Percentiles rank a stretch among this genome's conserved stretches.
Conservation (phyloP, 23 red algal species). For the Gracilaria gracilis region DNA sequence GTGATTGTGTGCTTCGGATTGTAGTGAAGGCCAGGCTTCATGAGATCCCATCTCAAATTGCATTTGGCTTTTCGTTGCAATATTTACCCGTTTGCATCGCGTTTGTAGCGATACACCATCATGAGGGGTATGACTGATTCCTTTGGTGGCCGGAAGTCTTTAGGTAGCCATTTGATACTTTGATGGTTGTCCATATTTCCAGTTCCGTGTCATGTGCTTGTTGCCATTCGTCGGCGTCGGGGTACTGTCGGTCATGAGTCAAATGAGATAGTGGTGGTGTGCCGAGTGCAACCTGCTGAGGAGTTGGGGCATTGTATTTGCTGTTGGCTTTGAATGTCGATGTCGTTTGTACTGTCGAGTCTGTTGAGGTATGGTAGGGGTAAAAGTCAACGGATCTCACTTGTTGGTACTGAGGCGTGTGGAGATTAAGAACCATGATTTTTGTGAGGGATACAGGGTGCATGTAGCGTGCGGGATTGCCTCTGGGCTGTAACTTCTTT, state of each 20-base stretch:
- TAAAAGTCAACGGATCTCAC: neutral
- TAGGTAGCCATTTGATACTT: neutral
- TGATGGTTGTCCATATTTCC: neutral
- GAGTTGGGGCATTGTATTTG: neutral
- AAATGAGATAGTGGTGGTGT: neutral
- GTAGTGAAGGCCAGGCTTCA: conserved; percentile 38
- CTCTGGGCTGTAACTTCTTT: neutral
- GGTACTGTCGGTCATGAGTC: neutral
- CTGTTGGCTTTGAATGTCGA: too few relatives aligned
- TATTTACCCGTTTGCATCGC: neutral
- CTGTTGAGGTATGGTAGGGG: neutral
- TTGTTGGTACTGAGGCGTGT: neutral
- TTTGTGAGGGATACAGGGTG: too few relatives aligned
- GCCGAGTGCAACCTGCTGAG: neutral
- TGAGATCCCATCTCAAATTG: neutral
- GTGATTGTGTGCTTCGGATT: conserved; percentile 17
- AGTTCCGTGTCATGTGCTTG: neutral
- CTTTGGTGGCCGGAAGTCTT: neutral
- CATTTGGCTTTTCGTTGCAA: conserved; percentile 26
- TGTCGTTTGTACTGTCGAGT: too few relatives aligned
- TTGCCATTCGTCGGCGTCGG: neutral
- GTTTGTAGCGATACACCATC: conserved; percentile 24
- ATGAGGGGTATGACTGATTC: conserved; percentile 10
- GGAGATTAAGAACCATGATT: too few relatives aligned
- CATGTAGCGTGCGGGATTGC: too few relatives aligned